Percentiles rank a stretch among this genome's conserved stretches.
These are phyloP conservation scores for Pisolithus sp. DNA, from an alignment of 768 basidiomycete genomes.

Conservation along the genomic window DNA sequence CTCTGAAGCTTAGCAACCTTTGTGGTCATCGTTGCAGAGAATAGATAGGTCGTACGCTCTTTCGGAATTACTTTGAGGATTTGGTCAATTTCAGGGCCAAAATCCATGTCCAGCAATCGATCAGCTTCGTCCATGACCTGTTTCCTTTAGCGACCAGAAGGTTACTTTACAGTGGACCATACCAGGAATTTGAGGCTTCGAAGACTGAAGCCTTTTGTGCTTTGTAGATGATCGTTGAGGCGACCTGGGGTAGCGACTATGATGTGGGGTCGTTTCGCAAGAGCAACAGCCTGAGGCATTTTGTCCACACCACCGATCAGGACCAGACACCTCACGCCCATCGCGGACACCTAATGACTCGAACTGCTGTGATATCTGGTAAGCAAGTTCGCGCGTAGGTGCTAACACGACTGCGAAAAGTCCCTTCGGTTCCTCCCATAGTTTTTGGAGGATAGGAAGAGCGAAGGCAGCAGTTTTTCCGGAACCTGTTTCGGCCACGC, in stretches of 20 bases:
- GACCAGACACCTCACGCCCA: constrained; percentile 87
- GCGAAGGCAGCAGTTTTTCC: constrained; percentile 99
- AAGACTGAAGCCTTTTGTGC: constrained; percentile 94
- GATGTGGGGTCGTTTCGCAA: constrained; percentile 91
- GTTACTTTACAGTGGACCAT: constrained; percentile 19
- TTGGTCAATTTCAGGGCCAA: constrained; percentile 91
- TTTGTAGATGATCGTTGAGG: constrained; percentile 88
- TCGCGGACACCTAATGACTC: constrained; percentile 83
- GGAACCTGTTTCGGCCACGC: constrained; percentile 95
- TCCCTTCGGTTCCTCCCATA: constrained; percentile 94
- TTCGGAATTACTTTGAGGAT: constrained; percentile 93
- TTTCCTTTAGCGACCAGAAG: not conserved
- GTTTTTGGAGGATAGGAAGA: constrained; percentile 88
- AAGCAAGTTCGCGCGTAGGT: constrained; percentile 96
- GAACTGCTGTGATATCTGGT: constrained; percentile 97
- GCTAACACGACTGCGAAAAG: constrained; percentile 91
- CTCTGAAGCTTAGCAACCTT: constrained; percentile 96
- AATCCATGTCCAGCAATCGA: constrained; percentile 92
- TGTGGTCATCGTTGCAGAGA: constrained; percentile 98
- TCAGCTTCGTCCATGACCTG: constrained; percentile 99
- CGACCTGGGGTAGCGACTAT: constrained; percentile 95
- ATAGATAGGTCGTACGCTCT: constrained; percentile 91
- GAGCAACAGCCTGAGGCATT: constrained; percentile 83
- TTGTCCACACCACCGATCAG: constrained; percentile 95
- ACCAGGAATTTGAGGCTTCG: constrained; percentile 84